Evolutionary conservation across 352 stramenopile genomes (phyloP).

Genomic region (Pythium sukuiense): DNA sequence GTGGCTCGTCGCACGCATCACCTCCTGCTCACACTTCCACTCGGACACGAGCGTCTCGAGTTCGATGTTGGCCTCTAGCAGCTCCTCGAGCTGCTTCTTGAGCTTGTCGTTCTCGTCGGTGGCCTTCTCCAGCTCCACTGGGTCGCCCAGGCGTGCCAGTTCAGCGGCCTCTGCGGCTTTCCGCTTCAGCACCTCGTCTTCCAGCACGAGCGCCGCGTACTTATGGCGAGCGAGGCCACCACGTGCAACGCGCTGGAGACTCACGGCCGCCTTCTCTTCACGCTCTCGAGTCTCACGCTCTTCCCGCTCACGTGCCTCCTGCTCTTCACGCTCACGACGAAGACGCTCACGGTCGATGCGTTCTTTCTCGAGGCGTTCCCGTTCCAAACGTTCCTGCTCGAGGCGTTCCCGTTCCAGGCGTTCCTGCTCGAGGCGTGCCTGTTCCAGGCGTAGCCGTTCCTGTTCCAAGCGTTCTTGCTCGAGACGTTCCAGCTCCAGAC

Average conservation of each 20-base stretch:
- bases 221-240: slow-evolving; percentile 30
- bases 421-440: slow-evolving; percentile 2
- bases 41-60: slow-evolving; percentile 59
- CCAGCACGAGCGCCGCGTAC: slow-evolving; percentile 54
- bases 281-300: slow-evolving; percentile 22
- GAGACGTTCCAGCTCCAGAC: background rate
- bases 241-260: slow-evolving; percentile 44
- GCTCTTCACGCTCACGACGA: slow-evolving; percentile 32
- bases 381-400: slow-evolving; percentile 9
- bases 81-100: slow-evolving; percentile 53
- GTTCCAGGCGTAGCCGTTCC: background rate
- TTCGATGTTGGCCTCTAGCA: slow-evolving; percentile 62
- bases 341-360: slow-evolving; percentile 38
- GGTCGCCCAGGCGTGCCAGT: slow-evolving; percentile 1
- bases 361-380: slow-evolving; percentile 38
- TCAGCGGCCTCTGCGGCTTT: slow-evolving; percentile 3
- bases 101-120: slow-evolving; percentile 56
- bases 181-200: slow-evolving; percentile 30
- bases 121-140: slow-evolving; percentile 39
- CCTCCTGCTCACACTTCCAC: slow-evolving; percentile 52
- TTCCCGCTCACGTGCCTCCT: slow-evolving; percentile 29
- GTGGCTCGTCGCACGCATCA: slow-evolving; percentile 55
- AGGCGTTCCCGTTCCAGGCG: slow-evolving; percentile 13
- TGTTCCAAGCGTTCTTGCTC: background rate
- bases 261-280: slow-evolving; percentile 40